Evolutionary conservation across 176 grass and related monocot genomes (phyloP).

Genomic region (Poa annua): DNA sequence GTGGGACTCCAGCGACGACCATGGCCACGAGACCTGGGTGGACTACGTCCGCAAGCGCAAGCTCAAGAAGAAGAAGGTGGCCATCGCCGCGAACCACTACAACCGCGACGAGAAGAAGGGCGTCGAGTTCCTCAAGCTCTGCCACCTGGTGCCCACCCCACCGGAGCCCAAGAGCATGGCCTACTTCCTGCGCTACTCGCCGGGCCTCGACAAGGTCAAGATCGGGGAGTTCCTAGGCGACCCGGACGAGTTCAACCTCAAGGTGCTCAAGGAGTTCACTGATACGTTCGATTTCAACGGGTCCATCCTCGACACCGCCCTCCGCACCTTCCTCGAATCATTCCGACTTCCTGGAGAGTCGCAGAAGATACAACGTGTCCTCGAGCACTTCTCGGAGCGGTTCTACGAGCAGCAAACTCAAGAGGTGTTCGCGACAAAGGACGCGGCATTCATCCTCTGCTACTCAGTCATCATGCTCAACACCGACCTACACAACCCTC

Average conservation of each 20-base stretch:
- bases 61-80: slow-evolving; percentile 78
- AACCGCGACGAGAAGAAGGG: slow-evolving; percentile 96
- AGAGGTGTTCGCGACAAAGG: slow-evolving; percentile 74
- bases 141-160: slow-evolving; percentile 70
- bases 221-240: slow-evolving; percentile 91
- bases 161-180: slow-evolving; percentile 74
- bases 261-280: slow-evolving; percentile 82
- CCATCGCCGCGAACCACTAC: slow-evolving; percentile 91
- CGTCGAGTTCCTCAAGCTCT: slow-evolving; percentile 70
- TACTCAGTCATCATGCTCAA: slow-evolving; percentile 99
- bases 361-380: slow-evolving; percentile 93
- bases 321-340: slow-evolving; percentile 83
- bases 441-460: slow-evolving; percentile 82
- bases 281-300: slow-evolving; percentile 78
- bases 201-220: slow-evolving; percentile 74
- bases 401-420: slow-evolving; percentile 82
- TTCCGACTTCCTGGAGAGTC: slow-evolving; percentile 90
- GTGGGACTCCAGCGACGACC: slow-evolving; percentile 39
- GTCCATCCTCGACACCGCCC: slow-evolving; percentile 72
- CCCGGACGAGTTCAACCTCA: slow-evolving; percentile 72
- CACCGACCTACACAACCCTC: slow-evolving; percentile 94
- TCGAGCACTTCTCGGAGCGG: slow-evolving; percentile 81
- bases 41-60: slow-evolving; percentile 84
- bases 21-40: slow-evolving; percentile 61
- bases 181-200: slow-evolving; percentile 86